A percentile compares a stretch with the other conserved stretches of the same genome.
phyloP scores from a whole-genome alignment of 148 eudicot genomes.

The Cornus florida region DNA sequence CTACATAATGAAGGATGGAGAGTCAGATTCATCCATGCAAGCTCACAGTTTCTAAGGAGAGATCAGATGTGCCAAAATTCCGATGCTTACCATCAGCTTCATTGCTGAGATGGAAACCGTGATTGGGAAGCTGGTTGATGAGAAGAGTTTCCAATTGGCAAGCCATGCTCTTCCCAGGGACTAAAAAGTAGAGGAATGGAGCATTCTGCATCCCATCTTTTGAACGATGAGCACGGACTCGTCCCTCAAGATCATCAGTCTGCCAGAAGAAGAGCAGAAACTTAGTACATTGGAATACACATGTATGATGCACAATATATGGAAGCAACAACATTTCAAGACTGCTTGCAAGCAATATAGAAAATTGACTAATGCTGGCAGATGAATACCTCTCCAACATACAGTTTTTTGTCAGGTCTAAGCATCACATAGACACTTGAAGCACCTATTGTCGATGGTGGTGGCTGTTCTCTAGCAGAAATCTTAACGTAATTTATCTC shows the following conservation, averaged over 20 bases:
- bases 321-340: no score
- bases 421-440: slow-evolving; percentile 90
- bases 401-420: slow-evolving; percentile 70
- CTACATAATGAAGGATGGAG: neutral
- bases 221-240: slow-evolving; percentile 75
- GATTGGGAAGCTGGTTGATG: slow-evolving; percentile 76
- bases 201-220: slow-evolving; percentile 76
- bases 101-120: slow-evolving; percentile 74
- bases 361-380: neutral
- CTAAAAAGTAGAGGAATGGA: slow-evolving; percentile 65
- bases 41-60: slow-evolving; percentile 41
- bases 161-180: slow-evolving; percentile 85
- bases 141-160: slow-evolving; percentile 91
- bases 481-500: slow-evolving; percentile 51
- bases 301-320: neutral
- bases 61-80: slow-evolving; percentile 69
- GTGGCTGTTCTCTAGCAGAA: slow-evolving; percentile 81
- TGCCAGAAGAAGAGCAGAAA: slow-evolving; percentile 22
- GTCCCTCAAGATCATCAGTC: slow-evolving; percentile 95
- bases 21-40: slow-evolving; percentile 31
- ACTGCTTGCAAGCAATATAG: neutral
- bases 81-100: slow-evolving; percentile 91
- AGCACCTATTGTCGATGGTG: slow-evolving; percentile 87
- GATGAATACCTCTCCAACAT: slow-evolving; percentile 78
- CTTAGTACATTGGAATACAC: neutral